These are phyloP conservation scores for Penicillium decumbens DNA, from an alignment of 2,329 filamentous ascomycete genomes.

Conservation along the genomic window DNA sequence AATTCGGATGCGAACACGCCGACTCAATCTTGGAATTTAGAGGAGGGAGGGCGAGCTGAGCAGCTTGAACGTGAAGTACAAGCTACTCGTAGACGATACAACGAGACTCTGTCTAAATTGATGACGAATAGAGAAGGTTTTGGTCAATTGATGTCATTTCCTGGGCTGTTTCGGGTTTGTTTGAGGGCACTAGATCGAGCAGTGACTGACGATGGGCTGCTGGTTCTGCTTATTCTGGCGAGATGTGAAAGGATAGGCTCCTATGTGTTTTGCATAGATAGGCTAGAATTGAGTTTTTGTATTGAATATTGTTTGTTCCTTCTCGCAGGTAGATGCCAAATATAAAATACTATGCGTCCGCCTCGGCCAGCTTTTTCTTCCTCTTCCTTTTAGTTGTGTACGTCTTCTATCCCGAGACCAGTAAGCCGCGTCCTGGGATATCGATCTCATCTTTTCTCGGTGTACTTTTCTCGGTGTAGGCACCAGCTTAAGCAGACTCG, in stretches of 20 bases:
- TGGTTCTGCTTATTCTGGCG: too few relatives aligned
- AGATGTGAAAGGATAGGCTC: neutral
- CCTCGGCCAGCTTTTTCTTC: too few relatives aligned
- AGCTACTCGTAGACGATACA: neutral
- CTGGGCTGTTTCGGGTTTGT: neutral
- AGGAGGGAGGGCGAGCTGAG: neutral
- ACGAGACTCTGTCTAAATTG: neutral
- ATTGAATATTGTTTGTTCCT: slow-evolving; percentile 25
- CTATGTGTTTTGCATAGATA: neutral
- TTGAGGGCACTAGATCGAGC: too few relatives aligned
- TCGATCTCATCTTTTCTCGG: slow-evolving; percentile 10
- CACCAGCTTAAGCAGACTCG: neutral
- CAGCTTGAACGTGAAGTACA: neutral
- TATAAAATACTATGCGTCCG: too few relatives aligned
- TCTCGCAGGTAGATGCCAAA: too few relatives aligned
- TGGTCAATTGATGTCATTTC: neutral
- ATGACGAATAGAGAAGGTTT: neutral
- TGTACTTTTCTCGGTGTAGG: neutral
- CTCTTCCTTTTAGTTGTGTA: slow-evolving; percentile 3
- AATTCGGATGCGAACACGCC: neutral
- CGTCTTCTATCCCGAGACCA: slow-evolving; percentile 15
- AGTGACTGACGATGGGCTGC: too few relatives aligned
- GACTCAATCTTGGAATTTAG: neutral
- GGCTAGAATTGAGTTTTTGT: neutral
- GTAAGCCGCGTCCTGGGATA: slow-evolving; percentile 10